These are phyloP conservation scores for Maudiozyma turicensis DNA, from an alignment of 805 yeast genomes.

Conservation along the genomic window DNA sequence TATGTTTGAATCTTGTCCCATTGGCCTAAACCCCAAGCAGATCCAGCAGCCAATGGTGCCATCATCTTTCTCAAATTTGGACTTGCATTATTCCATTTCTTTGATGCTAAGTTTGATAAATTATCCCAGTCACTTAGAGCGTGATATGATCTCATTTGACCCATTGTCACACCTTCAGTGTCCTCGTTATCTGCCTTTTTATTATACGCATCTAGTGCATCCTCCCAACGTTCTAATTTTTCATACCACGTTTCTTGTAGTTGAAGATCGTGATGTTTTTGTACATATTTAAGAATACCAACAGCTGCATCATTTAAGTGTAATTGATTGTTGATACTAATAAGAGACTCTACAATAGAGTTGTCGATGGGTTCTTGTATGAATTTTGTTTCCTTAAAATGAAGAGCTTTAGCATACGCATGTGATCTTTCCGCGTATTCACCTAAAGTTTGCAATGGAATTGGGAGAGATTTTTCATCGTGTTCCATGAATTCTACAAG, in stretches of 20 bases:
- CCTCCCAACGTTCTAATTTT: constrained; percentile 93
- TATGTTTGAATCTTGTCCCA: constrained; percentile 94
- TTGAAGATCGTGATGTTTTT: constrained; percentile 76
- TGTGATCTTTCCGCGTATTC: constrained; percentile 89
- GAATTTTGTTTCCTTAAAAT: constrained; percentile 89
- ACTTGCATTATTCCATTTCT: constrained; percentile 68
- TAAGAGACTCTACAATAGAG: constrained; percentile 80
- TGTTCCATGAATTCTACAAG: constrained; percentile 94
- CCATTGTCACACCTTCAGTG: constrained; percentile 80
- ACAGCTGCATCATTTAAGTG: constrained; percentile 96
- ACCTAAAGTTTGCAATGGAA: constrained; percentile 75
- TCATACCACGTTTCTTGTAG: constrained; percentile 95
- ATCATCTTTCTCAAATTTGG: constrained; percentile 67
- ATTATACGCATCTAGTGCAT: constrained; percentile 80
- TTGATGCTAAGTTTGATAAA: constrained; percentile 71
- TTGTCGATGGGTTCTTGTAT: constrained; percentile 79
- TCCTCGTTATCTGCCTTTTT: constrained; percentile 52
- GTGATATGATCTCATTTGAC: constrained; percentile 92
- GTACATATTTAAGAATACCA: constrained; percentile 88
- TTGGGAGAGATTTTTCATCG: constrained; percentile 86
- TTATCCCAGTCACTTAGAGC: constrained; percentile 97
- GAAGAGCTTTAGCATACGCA: constrained; percentile 92
- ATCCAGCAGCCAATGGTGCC: constrained; percentile 95
- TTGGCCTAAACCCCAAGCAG: constrained; percentile 94
- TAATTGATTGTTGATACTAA: constrained; percentile 82